Base-by-base conservation (phyloP, 116 monocot species). In the Iris pallida region DNA sequence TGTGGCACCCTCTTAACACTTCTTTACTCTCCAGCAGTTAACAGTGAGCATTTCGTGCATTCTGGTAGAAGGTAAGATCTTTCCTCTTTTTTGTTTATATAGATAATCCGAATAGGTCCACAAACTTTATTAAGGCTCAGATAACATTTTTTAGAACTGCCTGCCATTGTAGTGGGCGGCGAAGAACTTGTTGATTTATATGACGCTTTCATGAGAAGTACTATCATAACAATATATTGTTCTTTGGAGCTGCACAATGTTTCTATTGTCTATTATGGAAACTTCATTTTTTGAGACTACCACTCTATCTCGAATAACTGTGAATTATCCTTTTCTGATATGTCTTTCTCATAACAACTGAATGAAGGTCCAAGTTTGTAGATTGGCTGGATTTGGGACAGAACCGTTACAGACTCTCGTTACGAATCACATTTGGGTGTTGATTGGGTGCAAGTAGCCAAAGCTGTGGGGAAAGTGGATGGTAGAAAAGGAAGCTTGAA, bases 341-440 rank as follows among this genome's bases (percentile, higher is more conserved):
- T 67, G 53, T 53, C 67, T 67, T 67, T 15, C n/a, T 59, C 6
- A n/a, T n/a, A 30, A 8, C 57, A 47, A 56, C 53, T 30, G 40
- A 61, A 45, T 66, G 67, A 61, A 84, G 80, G 57, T 79, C 71
- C 17, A 71, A 65, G 57, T 69, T 84, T 51, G 52, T 79, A 11
- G 85, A 85, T 68, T 47, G 79, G 80, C 2, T 79, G 85, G 89
- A 74, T 82, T 54, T 83, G 79, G 83, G 71, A 83, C n/a, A 76
- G 46, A 65, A 30, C 30, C 3, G 42, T 70, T 53, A 60, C 63
- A 11, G 83, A 90, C 71, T 55, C 81, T 17, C 62, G 76, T 58
- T 90, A 90, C 44, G 19, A 58, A 45, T 90, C 90, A 47, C 40
- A 71, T 71, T 12, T 66, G 41, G 74, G 74, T 76, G 53, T 84